phyloP scores from a whole-genome alignment of 257 asterid genomes.

The Pogostemon cablin region DNA sequence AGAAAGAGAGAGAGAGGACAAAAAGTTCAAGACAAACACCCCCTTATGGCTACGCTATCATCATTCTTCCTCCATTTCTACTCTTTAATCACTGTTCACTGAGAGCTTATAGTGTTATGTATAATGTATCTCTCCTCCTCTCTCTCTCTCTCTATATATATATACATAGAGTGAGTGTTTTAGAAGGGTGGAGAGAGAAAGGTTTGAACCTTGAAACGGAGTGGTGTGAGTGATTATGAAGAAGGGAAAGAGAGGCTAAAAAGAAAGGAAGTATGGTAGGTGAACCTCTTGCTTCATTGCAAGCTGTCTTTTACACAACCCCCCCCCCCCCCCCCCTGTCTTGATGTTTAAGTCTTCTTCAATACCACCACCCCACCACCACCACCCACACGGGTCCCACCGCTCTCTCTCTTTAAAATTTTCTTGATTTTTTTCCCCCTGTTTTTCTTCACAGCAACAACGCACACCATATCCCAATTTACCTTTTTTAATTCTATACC shows the following conservation, averaged over 20 bases:
- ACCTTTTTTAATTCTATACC: neutral
- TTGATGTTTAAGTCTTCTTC: constrained; percentile 74
- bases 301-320: constrained; percentile 67
- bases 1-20: neutral
- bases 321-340: constrained; percentile 50
- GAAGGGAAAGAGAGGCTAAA: constrained; percentile 33
- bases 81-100: constrained; percentile 18
- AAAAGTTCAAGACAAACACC: constrained; percentile 15
- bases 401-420: constrained; percentile 28
- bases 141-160: neutral
- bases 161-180: neutral
- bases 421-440: neutral
- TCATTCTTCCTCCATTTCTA: constrained; percentile 8
- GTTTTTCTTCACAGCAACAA: neutral
- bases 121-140: neutral
- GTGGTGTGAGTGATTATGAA: constrained; percentile 35
- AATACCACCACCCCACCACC: constrained; percentile 30
- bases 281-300: constrained; percentile 68
- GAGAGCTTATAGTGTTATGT: neutral
- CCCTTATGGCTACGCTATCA: neutral
- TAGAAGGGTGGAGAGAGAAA: constrained; percentile 30
- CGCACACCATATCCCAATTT: neutral
- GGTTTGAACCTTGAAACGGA: constrained; percentile 27
- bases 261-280: constrained; percentile 55
- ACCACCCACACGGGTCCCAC: constrained; percentile 41